Evolutionary conservation across 805 yeast species (phyloP).

Genomic region (Jamesozyma spencerorum): DNA sequence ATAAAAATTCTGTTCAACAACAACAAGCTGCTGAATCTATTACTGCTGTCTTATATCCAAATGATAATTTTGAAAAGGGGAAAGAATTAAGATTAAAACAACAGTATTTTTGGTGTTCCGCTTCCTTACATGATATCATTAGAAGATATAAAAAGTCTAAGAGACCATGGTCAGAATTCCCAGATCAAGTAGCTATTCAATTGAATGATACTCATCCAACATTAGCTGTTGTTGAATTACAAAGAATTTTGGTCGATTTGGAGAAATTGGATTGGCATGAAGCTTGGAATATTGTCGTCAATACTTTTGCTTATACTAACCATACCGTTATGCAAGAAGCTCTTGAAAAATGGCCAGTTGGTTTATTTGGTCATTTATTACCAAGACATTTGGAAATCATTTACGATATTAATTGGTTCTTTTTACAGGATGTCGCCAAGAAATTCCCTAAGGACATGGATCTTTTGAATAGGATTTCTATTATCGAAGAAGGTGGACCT

Average conservation of each 20-base stretch:
- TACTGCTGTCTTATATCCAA: constrained; percentile 87
- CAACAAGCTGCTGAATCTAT: constrained; percentile 88
- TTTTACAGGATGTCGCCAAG: constrained; percentile 66
- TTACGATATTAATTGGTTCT: constrained; percentile 72
- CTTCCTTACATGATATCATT: constrained; percentile 82
- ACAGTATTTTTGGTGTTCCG: constrained; percentile 95
- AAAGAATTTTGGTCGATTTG: constrained; percentile 74
- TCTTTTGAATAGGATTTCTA: constrained; percentile 60
- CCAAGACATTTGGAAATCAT: constrained; percentile 90
- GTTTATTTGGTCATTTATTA: constrained; percentile 62
- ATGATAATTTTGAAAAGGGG: constrained; percentile 85
- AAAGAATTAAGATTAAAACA: constrained; percentile 88
- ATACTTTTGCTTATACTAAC: constrained; percentile 84
- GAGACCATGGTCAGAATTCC: constrained; percentile 71
- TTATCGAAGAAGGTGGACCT: constrained; percentile 60
- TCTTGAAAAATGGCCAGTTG: constrained; percentile 90
- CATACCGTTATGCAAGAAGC: constrained; percentile 95
- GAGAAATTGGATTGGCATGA: constrained; percentile 73
- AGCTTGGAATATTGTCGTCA: constrained; percentile 78
- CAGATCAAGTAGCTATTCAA: constrained; percentile 84
- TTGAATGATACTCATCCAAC: constrained; percentile 94
- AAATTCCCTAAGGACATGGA: constrained; percentile 65
- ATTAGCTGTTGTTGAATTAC: constrained; percentile 79
- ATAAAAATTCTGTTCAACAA: constrained; percentile 68
- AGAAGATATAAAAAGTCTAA: constrained; percentile 78